Evolutionary conservation across 352 stramenopile genomes (phyloP), one percentile per base, ranked within the genome.

Genomic region (Hyaloperonospora brassicae): DNA sequence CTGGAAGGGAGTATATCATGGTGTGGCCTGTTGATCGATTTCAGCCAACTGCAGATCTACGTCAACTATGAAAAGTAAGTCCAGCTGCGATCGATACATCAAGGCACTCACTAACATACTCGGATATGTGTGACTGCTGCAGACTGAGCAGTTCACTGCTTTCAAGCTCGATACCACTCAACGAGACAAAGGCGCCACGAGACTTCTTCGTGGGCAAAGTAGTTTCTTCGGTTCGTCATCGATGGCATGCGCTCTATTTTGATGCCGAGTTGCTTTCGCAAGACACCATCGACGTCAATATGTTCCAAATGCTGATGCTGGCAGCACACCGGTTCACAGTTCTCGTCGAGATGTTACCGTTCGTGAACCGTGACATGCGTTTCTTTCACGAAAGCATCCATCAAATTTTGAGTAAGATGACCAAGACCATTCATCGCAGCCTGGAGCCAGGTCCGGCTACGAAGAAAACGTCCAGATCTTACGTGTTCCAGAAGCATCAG

Each of bases 31-130:
- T 46, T 87, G 23, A 68, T 93, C 17, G 76, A 93, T n/a, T 59
- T 72, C 9, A 51, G 40, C 0, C 43, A 48, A 9, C 62, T 84
- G n/a, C 76, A 89, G 51, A 50, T 90, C 35, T 80, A 80, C 57
- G 68, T 84, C 40, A 89, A 86, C 67, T 90, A 88, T 52, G 76
- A 88, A 52, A 89, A 86, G 77, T 88, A 68, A 39, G 72, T 59
- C 12, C 2, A 40, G 13, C 36, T 34, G 25, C 10, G 5, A 39
- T 21, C 25, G 24, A 51, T 47, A 14, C 52, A 23, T 13, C n/a
- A 21, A 34, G 14, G 36, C 12, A 42, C 17, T 5, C 10, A 13
- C 14, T 50, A 22, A 57, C 50, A 41, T 21, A 53, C 27, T 68
- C 25, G 50, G 9, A 14, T 45, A 7, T 10, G 50, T 7, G n/a